phyloP scores from a whole-genome alignment of 768 basidiomycete genomes.

The Infundibulicybe gibba region DNA sequence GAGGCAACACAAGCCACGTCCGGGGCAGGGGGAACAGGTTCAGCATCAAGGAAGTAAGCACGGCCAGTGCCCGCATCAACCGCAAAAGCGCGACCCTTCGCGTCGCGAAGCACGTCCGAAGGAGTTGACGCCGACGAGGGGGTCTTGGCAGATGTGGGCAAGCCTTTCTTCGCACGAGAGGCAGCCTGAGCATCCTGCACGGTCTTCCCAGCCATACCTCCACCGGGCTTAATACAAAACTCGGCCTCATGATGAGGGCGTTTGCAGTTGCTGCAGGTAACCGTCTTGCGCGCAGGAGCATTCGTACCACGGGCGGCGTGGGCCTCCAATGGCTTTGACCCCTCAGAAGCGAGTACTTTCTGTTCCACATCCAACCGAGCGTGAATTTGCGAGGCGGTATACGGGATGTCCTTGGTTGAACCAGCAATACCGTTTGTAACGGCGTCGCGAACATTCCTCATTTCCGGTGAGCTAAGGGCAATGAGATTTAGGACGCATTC shows the following conservation, averaged over 20 bases:
- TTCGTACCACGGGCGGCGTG: not conserved
- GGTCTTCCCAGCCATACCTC: constrained; percentile 7
- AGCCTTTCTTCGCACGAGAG: not conserved
- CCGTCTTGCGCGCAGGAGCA: not conserved
- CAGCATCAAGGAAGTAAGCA: not conserved
- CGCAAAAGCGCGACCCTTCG: not conserved
- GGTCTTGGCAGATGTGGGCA: not conserved
- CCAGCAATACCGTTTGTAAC: not conserved
- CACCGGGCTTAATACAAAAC: constrained; percentile 4
- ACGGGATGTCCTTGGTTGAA: not conserved
- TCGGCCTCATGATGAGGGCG: constrained; percentile 1
- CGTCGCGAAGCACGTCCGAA: not conserved
- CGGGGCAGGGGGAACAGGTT: not conserved
- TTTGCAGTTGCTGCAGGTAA: constrained; percentile 5
- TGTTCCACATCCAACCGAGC: not conserved
- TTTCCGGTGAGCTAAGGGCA: constrained; percentile 4
- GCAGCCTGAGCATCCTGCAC: not conserved
- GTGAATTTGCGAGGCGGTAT: not conserved
- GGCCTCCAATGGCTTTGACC: not conserved
- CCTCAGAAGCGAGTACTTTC: not conserved
- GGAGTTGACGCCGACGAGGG: not conserved
- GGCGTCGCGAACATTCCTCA: constrained; percentile 7
- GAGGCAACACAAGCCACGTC: not conserved
- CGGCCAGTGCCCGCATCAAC: not conserved
- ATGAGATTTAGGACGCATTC: constrained; percentile 9